Evolutionary conservation across 2,329 filamentous ascomycete species (phyloP), one percentile per base, ranked within the genome.

Genomic region (Tolypocladium inflatum): DNA sequence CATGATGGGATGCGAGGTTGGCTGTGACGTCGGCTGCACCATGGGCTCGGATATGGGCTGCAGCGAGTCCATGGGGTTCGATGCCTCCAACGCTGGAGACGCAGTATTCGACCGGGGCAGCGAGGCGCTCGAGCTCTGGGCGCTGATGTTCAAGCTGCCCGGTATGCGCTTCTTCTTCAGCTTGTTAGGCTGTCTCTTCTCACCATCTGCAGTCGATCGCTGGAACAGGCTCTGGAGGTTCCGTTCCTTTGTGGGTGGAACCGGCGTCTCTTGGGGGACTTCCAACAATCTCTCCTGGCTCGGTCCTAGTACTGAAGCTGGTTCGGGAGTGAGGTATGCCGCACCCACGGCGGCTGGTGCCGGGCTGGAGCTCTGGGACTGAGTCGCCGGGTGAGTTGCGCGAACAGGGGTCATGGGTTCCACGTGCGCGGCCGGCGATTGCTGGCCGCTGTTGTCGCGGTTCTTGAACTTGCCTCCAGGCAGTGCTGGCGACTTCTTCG

Each of bases 81-180:
- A 57, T 4, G 68, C 60, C 62, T 84, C 81, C 26, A 69, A 60
- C 39, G 67, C 71, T 2, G 82, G 80, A 7, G 81, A 82, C 2
- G 72, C 71, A 11, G 73, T 68, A 50, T 74, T 71, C 15, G 76
- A 78, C 43, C 71, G 70, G 7, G 76, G 70, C 19, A 96, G 76
- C 9, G 92, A 97, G 19, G 89, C 84, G 8, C 84, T 88, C 19
- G 94, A 97, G 68, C 92, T 97, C 63, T 96, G 91, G 0, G 93
- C 92, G 69, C 93, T 97, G 23, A 87, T 87, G 64, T 91, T 92
- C 26, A 88, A 75, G 67, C 89, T 90, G 48, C 85, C 87, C 0
- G 89, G 87, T 57, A 89, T 77, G 62, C 86, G 81, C 73, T 90
- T 96, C 78, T 97, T 97, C 71, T 88, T 89, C 55, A 99, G 77